A percentile compares a stretch with the other conserved stretches of the same genome.
Conservation (phyloP, 768 basidiomycete genomes). For the Tylopilus vinaceipallidus region DNA sequence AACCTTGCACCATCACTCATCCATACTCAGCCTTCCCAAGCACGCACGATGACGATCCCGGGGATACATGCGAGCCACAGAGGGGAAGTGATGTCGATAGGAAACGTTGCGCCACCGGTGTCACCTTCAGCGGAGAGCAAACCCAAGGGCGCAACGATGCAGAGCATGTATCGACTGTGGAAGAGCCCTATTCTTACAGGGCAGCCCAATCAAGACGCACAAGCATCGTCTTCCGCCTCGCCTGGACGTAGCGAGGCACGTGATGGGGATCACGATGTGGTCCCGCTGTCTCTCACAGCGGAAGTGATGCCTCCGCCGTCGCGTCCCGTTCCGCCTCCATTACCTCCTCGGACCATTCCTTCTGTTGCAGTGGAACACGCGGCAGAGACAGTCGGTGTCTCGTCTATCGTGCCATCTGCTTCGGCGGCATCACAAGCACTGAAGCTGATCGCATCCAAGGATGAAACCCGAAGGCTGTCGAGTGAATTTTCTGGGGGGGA, state of each 20-base stretch:
- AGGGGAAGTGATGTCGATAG: constrained; percentile 86
- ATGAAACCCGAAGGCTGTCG: constrained; percentile 34
- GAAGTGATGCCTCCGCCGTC: constrained; percentile 21
- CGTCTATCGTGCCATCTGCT: constrained; percentile 15
- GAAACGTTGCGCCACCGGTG: constrained; percentile 59
- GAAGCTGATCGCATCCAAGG: constrained; percentile 53
- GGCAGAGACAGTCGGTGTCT: constrained; percentile 25
- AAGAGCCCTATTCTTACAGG: constrained; percentile 47
- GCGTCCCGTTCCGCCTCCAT: constrained; percentile 36
- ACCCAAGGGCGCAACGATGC: constrained; percentile 52
- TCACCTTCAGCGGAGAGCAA: constrained; percentile 40
- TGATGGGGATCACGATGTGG: constrained; percentile 31
- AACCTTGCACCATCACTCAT: constrained; percentile 47
- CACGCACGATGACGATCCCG: constrained; percentile 82
- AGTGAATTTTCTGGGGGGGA: constrained; percentile 18
- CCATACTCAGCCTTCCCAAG: constrained; percentile 70
- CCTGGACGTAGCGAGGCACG: constrained; percentile 10
- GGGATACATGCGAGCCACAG: constrained; percentile 83
- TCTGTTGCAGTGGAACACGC: constrained; percentile 32
- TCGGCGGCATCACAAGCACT: constrained; percentile 53
- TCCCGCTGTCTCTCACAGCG: constrained; percentile 27
- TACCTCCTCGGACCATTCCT: constrained; percentile 41
- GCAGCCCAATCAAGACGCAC: constrained; percentile 23
- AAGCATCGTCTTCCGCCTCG: constrained; percentile 5
- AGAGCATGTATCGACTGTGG: constrained; percentile 74